phyloP scores from a whole-genome alignment of 371 early-diverging fungal species.

The Mucor lusitanicus region DNA sequence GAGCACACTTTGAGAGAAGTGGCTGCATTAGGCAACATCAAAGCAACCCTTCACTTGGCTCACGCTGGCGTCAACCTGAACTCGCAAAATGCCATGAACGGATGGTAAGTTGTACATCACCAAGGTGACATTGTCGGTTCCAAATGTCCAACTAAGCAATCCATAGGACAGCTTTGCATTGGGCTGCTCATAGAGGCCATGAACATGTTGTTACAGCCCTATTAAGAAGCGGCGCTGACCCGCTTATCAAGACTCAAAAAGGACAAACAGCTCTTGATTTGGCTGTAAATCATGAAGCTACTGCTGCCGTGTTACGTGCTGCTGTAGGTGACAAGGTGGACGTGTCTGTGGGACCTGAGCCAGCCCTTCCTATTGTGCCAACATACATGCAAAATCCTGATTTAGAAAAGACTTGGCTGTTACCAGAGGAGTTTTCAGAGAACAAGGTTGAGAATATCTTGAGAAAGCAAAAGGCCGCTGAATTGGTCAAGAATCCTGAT shows the following conservation, averaged over 20 bases:
- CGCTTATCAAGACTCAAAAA: constrained; percentile 52
- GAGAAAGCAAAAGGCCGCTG: constrained; percentile 27
- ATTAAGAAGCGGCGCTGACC: constrained; percentile 61
- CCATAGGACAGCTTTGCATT: constrained; percentile 70
- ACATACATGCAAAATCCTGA: constrained; percentile 74
- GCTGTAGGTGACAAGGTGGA: constrained; percentile 6
- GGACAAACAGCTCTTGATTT: constrained; percentile 64
- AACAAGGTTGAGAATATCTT: constrained; percentile 41
- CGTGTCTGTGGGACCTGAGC: constrained; percentile 31
- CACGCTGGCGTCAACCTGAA: constrained; percentile 66
- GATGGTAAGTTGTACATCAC: constrained; percentile 51
- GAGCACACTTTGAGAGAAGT: constrained; percentile 71
- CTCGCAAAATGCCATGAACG: constrained; percentile 67
- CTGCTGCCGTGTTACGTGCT: constrained; percentile 39
- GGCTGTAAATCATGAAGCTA: constrained; percentile 47
- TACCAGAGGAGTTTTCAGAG: constrained; percentile 68
- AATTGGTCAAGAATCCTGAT: constrained; percentile 4
- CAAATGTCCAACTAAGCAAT: not conserved
- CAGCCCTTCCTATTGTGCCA: constrained; percentile 59
- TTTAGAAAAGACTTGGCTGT: constrained; percentile 69
- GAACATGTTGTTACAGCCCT: constrained; percentile 52
- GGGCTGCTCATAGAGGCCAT: constrained; percentile 70
- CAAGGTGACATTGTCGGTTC: not conserved
- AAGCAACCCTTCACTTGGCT: constrained; percentile 63
- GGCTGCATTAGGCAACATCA: constrained; percentile 73